Conservation (phyloP, 1,284 basidiomycete genomes). For the Ganoderma meredithae region DNA sequence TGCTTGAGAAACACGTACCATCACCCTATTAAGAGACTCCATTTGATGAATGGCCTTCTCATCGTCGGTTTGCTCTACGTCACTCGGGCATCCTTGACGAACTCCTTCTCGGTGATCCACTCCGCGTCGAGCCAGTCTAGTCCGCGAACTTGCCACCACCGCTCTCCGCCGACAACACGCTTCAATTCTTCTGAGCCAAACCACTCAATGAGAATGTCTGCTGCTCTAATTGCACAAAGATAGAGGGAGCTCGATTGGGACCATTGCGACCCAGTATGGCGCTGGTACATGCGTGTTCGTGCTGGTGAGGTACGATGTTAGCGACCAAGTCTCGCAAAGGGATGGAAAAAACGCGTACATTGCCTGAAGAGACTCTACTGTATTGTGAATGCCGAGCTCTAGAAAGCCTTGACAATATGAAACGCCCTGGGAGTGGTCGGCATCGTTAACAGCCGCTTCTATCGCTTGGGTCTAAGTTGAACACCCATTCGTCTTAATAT, state of each 20-base stretch:
- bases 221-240: constrained; percentile 70
- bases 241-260: constrained; percentile 72
- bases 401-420: constrained; percentile 73
- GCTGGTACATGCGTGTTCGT: constrained; percentile 83
- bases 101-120: constrained; percentile 76
- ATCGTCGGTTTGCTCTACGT: constrained; percentile 44
- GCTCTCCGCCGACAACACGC: constrained; percentile 77
- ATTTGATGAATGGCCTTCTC: constrained; percentile 57
- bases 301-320: constrained; percentile 40
- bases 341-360: constrained; percentile 48
- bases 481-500: constrained; percentile 65
- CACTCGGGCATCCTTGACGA: constrained; percentile 43
- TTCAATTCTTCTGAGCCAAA: constrained; percentile 79
- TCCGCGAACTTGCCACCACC: constrained; percentile 88
- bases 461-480: not conserved
- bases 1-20: constrained; percentile 47
- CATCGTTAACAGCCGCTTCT: not conserved
- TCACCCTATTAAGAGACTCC: constrained; percentile 62
- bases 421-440: constrained; percentile 53
- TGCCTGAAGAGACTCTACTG: constrained; percentile 65
- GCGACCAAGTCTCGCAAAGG: not conserved
- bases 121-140: constrained; percentile 76
- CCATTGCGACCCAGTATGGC: constrained; percentile 79
- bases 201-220: constrained; percentile 78
- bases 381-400: constrained; percentile 63